Percentiles rank a stretch among this genome's conserved stretches.
phyloP scores from a whole-genome alignment of 805 yeast species.

The Spathaspora sp. region DNA sequence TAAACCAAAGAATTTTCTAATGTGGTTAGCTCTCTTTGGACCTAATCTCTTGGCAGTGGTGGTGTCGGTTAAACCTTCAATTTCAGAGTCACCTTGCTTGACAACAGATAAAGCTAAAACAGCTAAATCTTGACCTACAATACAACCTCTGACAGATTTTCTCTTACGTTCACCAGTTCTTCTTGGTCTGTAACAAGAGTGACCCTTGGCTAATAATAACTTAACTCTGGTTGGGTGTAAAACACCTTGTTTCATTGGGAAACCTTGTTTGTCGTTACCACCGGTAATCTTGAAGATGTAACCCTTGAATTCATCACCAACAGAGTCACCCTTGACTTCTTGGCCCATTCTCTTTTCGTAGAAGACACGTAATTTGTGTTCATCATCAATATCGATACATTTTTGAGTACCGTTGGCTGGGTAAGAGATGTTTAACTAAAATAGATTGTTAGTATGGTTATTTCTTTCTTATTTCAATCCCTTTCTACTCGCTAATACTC shows the following conservation, averaged over 20 bases:
- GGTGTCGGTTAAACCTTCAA: slow-evolving; percentile 92
- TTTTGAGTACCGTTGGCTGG: slow-evolving; percentile 99
- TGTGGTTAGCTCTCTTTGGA: slow-evolving; percentile 99
- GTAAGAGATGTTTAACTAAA: slow-evolving; percentile 95
- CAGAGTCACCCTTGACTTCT: slow-evolving; percentile 98
- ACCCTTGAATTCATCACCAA: slow-evolving; percentile 99
- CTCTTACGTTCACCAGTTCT: slow-evolving; percentile 99
- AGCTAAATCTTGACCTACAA: slow-evolving; percentile 95
- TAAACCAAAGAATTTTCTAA: slow-evolving; percentile 99
- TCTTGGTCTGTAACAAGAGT: slow-evolving; percentile 99
- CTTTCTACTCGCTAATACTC: not conserved
- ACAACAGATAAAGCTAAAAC: slow-evolving; percentile 89
- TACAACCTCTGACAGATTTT: slow-evolving; percentile 99
- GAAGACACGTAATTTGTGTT: slow-evolving; percentile 96
- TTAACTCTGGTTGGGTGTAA: slow-evolving; percentile 99
- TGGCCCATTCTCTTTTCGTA: slow-evolving; percentile 99
- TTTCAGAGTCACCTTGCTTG: slow-evolving; percentile 96
- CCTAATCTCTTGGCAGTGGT: slow-evolving; percentile 99
- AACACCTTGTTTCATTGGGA: slow-evolving; percentile 99
- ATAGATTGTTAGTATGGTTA: slow-evolving; percentile 10
- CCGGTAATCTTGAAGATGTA: slow-evolving; percentile 98
- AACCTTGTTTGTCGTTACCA: slow-evolving; percentile 99
- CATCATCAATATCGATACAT: slow-evolving; percentile 96
- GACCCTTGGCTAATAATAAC: slow-evolving; percentile 88
- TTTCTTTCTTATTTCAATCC: not conserved